A percentile compares a stretch with the other conserved stretches of the same genome.
These are phyloP conservation scores for Lachnellula cervina DNA, from an alignment of 2,329 filamentous ascomycete genomes.

Conservation along the genomic window DNA sequence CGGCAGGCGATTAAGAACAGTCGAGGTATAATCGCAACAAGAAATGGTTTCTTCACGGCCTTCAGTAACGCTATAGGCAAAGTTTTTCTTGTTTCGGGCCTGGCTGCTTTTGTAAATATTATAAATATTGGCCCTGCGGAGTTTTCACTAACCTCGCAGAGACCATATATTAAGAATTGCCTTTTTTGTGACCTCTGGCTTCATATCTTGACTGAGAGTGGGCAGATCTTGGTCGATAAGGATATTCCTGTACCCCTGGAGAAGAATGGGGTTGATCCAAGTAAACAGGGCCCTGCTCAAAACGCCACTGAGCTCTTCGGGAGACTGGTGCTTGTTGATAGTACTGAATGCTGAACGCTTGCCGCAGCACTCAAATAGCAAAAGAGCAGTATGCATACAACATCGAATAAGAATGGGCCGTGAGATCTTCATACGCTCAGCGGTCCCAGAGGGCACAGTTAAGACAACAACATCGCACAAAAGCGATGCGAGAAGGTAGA, in stretches of 20 bases:
- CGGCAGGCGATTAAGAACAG: constrained; percentile 37
- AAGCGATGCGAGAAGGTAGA: constrained; percentile 17
- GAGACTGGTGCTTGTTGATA: constrained; percentile 2
- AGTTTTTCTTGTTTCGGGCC: constrained; percentile 23
- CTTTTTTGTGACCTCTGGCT: constrained; percentile 11
- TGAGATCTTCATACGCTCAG: neutral
- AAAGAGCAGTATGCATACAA: constrained; percentile 6
- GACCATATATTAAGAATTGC: constrained; percentile 14
- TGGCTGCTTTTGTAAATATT: constrained; percentile 9
- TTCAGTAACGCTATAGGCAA: constrained; percentile 31
- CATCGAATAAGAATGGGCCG: constrained; percentile 1
- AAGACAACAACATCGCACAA: constrained; percentile 11
- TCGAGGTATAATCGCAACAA: constrained; percentile 33
- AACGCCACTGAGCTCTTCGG: constrained; percentile 15
- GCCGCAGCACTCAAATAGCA: constrained; percentile 11
- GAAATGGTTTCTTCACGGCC: constrained; percentile 29
- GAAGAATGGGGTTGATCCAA: constrained; percentile 23
- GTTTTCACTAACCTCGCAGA: constrained; percentile 13
- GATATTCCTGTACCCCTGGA: constrained; percentile 15
- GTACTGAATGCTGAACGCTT: constrained; percentile 5
- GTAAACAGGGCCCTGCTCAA: constrained; percentile 16
- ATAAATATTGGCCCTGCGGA: neutral
- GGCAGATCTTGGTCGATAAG: constrained; percentile 19
- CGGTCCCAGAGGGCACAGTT: constrained; percentile 1
- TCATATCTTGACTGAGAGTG: constrained; percentile 12